phyloP scores from a whole-genome alignment of 768 basidiomycete genomes.

The Candolleomyces efflorescens region DNA sequence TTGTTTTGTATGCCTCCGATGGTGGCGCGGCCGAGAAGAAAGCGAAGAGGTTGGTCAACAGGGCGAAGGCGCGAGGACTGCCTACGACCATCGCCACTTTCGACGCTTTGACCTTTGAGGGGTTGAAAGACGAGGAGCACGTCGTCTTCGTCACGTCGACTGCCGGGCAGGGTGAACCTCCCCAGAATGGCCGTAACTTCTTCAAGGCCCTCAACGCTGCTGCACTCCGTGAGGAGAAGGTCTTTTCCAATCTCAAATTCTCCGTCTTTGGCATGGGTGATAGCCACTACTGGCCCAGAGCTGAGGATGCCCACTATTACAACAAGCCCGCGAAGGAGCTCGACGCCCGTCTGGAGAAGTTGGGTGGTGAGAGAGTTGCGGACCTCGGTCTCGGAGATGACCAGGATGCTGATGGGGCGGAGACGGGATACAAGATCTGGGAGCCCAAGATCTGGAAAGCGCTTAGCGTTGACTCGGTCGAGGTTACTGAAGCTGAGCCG shows the following conservation, averaged over 20 bases:
- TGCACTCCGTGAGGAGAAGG: constrained; percentile 49
- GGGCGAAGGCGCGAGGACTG: constrained; percentile 83
- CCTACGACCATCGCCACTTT: constrained; percentile 70
- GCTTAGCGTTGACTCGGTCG: constrained; percentile 84
- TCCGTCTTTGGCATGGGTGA: constrained; percentile 95
- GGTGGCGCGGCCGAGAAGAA: constrained; percentile 95
- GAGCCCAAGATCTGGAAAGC: constrained; percentile 92
- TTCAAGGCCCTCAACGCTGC: constrained; percentile 81
- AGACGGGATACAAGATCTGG: constrained; percentile 97
- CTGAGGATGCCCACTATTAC: constrained; percentile 97
- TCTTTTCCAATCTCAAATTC: constrained; percentile 64
- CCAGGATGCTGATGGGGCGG: constrained; percentile 93
- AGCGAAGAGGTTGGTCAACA: constrained; percentile 79
- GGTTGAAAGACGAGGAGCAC: constrained; percentile 68
- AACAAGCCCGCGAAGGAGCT: constrained; percentile 96
- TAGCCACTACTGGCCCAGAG: constrained; percentile 97
- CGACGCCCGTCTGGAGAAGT: constrained; percentile 68
- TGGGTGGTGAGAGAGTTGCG: constrained; percentile 75
- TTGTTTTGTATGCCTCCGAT: constrained; percentile 92
- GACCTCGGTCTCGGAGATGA: constrained; percentile 89
- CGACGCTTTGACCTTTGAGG: constrained; percentile 76
- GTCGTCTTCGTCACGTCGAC: constrained; percentile 88
- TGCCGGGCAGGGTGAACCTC: constrained; percentile 96
- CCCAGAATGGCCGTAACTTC: constrained; percentile 91
- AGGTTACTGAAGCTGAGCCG: constrained; percentile 89